Conservation (phyloP, 2,329 filamentous ascomycete species). For the Knoxdaviesia capensis region DNA sequence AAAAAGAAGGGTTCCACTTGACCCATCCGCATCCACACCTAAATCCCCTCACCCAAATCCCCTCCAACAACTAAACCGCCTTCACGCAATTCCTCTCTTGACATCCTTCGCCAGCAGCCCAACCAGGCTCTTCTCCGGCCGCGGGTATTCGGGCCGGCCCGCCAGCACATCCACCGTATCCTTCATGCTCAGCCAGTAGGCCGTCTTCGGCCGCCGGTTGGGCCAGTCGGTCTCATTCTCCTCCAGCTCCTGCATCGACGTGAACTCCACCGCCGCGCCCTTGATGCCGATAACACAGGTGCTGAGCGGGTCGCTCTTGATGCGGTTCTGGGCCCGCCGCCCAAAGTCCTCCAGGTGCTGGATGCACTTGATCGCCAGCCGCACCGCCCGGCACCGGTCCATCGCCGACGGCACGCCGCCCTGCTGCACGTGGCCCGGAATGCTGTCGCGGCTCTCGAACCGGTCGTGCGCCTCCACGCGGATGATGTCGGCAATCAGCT, state of each 20-base stretch:
- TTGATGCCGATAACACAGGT: slow-evolving; percentile 79
- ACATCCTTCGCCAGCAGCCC: slow-evolving; percentile 38
- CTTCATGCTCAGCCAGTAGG: slow-evolving; percentile 72
- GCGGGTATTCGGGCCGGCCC: slow-evolving; percentile 39
- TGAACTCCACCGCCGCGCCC: slow-evolving; percentile 78
- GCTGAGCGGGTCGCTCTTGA: slow-evolving; percentile 54
- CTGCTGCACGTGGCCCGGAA: slow-evolving; percentile 88
- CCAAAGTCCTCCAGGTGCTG: slow-evolving; percentile 71
- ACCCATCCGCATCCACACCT: too few relatives aligned
- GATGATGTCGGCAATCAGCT: slow-evolving; percentile 90
- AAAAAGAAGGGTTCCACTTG: too few relatives aligned
- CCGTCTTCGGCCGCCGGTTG: slow-evolving; percentile 62
- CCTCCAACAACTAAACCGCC: too few relatives aligned
- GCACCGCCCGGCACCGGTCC: slow-evolving; percentile 82
- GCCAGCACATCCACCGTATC: slow-evolving; percentile 68
- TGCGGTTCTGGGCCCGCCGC: slow-evolving; percentile 41
- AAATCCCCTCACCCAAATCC: too few relatives aligned
- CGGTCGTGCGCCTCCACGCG: slow-evolving; percentile 78
- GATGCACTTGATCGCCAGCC: slow-evolving; percentile 85
- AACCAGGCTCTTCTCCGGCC: slow-evolving; percentile 26
- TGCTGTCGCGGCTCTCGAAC: slow-evolving; percentile 81
- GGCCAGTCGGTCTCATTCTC: slow-evolving; percentile 80
- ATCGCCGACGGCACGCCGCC: slow-evolving; percentile 84
- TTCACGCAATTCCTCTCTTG: slow-evolving; percentile 25
- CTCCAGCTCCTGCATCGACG: slow-evolving; percentile 62